A percentile compares a stretch with the other conserved stretches of the same genome.
Conservation (phyloP, 805 yeast species). For the Pichia ethanolica region DNA sequence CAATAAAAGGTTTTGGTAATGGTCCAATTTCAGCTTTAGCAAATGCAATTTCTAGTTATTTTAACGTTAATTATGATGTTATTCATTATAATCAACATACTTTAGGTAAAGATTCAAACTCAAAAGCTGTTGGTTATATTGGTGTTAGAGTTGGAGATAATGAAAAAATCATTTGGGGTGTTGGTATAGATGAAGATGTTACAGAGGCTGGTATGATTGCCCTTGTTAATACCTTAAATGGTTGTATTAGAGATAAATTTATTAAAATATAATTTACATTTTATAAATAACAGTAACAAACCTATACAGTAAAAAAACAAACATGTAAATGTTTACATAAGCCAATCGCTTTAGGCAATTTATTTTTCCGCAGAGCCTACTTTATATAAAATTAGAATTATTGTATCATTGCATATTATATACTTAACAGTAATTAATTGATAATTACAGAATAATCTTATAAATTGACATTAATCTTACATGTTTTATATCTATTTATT, state of each 20-base stretch:
- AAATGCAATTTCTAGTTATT: conserved; percentile 46
- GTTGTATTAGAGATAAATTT: conserved; percentile 19
- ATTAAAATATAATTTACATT: conserved; percentile 8
- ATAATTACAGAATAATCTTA: too few relatives aligned
- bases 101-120: conserved; percentile 61
- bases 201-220: conserved; percentile 48
- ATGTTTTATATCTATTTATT: not conserved
- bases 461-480: too few relatives aligned
- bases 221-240: conserved; percentile 40
- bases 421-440: too few relatives aligned
- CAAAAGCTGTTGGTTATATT: conserved; percentile 73
- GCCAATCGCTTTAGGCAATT: too few relatives aligned
- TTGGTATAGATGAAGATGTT: conserved; percentile 51
- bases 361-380: too few relatives aligned
- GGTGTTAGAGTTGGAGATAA: conserved; percentile 10
- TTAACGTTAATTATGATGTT: conserved; percentile 50
- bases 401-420: too few relatives aligned
- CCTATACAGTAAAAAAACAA: too few relatives aligned
- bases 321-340: too few relatives aligned
- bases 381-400: too few relatives aligned
- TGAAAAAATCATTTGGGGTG: conserved; percentile 40
- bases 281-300: not conserved
- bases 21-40: conserved; percentile 78
- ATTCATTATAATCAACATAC: conserved; percentile 74
- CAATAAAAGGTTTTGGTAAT: conserved; percentile 59